Evolutionary conservation across 768 basidiomycete species (phyloP), one percentile per base, ranked within the genome.

Genomic region (Tubosaeta sp.): DNA sequence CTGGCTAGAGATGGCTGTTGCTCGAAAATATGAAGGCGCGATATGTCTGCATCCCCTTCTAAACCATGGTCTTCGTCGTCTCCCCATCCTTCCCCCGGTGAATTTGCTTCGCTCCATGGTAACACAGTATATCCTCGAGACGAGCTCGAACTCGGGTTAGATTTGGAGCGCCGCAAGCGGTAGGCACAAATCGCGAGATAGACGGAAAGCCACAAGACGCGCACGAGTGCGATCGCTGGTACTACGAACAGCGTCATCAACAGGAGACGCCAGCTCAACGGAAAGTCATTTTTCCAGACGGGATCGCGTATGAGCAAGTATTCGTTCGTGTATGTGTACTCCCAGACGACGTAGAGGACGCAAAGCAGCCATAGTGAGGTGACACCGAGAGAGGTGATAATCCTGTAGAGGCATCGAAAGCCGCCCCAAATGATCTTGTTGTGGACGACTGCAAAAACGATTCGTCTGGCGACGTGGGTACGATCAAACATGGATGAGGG

Each of bases 211-310:
- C 45, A 44, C 3, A 34, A 1, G 41, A 59, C 27, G 1, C 62
- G 62, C 6, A 59, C 12, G 3, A 45, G 48, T 0, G 63, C 44
- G 7, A 65, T 38, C 5, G 25, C 6, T 8, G 63, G 62, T 6
- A 59, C 43, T 1, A 51, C 46, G 13, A 51, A 59, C 32, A 65
- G 29, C 1, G 38, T 52, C 25, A 63, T 10, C 46, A 63, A 38
- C 1, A 59, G 1, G 0, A 62, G 1, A 32, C 53, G 63, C 62
- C 62, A 63, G 31, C 52, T 65, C 5, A 34, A 16, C 1, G 62
- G 63, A 42, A 65, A 63, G 0, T 50, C 57, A 0, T 57, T 54
- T 33, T 44, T 51, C 63, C 63, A 63, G 38, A 65, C 44, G 3
- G 6, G 11, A 0, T n/a, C 49, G 26, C 7, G 12, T 0, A 39